Evolutionary conservation across 2,329 filamentous ascomycete genomes (phyloP).

Genomic region (Hypoxylon sp.): DNA sequence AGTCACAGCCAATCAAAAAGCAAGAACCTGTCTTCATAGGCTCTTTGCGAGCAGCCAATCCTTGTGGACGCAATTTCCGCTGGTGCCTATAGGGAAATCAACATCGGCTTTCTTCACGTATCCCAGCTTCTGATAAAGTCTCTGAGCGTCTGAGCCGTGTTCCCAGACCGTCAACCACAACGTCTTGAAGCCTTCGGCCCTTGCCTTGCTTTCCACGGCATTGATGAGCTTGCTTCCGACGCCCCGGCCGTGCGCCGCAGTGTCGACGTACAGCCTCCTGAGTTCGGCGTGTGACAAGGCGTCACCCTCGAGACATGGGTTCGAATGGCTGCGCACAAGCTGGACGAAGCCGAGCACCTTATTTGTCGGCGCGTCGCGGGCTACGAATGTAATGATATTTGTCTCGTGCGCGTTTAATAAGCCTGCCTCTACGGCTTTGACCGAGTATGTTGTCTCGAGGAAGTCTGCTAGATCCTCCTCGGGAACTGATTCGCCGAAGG

Average conservation of each 20-base stretch:
- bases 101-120: background rate
- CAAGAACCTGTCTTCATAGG: too few species aligned
- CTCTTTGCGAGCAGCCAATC: background rate
- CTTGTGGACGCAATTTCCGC: background rate
- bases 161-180: background rate
- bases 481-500: background rate
- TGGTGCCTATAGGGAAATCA: background rate
- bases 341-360: background rate
- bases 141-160: background rate
- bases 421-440: background rate
- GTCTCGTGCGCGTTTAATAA: background rate
- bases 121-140: background rate
- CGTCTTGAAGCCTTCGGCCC: background rate
- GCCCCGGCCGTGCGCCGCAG: background rate
- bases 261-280: background rate
- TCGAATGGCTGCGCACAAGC: background rate
- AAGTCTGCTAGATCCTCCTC: background rate
- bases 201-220: background rate
- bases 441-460: background rate
- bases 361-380: background rate
- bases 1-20: background rate
- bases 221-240: background rate
- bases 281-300: background rate
- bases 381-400: background rate
- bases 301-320: background rate